Evolutionary conservation across 169 alveolate species (phyloP), one percentile per base, ranked within the genome.

Genomic region (Amoebophrya sp.): DNA sequence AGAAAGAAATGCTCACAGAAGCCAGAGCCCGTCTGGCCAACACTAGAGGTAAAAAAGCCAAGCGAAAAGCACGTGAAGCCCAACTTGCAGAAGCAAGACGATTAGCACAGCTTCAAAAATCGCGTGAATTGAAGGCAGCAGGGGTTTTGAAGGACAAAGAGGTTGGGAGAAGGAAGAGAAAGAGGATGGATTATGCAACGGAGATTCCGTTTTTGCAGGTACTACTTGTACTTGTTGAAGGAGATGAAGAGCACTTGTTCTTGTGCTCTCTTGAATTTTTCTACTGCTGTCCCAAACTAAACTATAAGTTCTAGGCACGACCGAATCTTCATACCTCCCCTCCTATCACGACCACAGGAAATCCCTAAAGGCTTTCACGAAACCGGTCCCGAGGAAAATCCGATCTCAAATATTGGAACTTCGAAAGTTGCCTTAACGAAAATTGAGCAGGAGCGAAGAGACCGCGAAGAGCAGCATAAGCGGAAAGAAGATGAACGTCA

Each of bases 11-110:
- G 99, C 95, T 89, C 36, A 36, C 91, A 6, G 91, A 89, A 36
- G 91, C 99, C n/a, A 95, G 99, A 92, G 99, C 99, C 29, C 96
- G 99, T 93, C 97, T 98, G 89, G 99, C 99, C 12, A 98, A 98
- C 95, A 98, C 99, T 0, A 96, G 97, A 91, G 99, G 99, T 24
- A 98, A 98, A 96, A 98, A 98, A 94, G 99, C 99, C 29, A 98
- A 98, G 94, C 95, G 99, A 94, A 97, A 98, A 95, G 99, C 99
- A 33, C 96, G 99, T 93, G 99, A 98, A 96, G 98, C 98, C 94
- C 98, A 97, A 91, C 95, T 98, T 90, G 99, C 98, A 94, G 99
- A 98, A 94, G 98, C 99, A 14, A 97, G 99, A 93, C 96, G 99
- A 93, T 93, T 98, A 91, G 99, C 99, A 33, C 93, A 96, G 54